Base-by-base conservation (phyloP, 176 grass and related monocot genomes). In the Paspalum notatum region DNA sequence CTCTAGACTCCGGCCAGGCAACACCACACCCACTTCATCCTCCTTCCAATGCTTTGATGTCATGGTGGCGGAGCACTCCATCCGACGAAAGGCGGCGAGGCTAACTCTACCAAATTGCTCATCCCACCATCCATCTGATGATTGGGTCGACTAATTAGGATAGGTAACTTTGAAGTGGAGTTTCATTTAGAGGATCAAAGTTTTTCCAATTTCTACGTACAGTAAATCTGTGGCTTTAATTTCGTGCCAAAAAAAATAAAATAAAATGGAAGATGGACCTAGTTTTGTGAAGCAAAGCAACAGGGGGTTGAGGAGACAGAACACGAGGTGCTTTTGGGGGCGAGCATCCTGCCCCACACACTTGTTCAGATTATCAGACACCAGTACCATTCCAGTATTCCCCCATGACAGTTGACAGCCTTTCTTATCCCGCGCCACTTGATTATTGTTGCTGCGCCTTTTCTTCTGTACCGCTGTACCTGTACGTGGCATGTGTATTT, bases 341-440 rank as follows among this genome's bases (percentile, higher is more conserved):
- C 12, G 54, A 52, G 62, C 62, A 41, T 54, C 47, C 20, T 16
- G 4, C 62, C 41, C 17, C 1, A 22, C 15, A 37, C 26, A 49
- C 12, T 48, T 70, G 66, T 48, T 47, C 14, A 64, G 68, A 74
- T 18, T 32, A 32, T 32, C 32, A 32, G 32, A 32, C 32, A 32
- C 32, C 32, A 16, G 60, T 79, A 51, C 60, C 21, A 42, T 79
- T 67, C 76, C 49, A 12, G 76, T 79, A 53, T 74, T 20, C 68
- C 48, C 25, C 59, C 26, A 62, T 16, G 43, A 45, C 42, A 69
- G 42, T 5, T 62, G 57, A 62, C 42, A 77, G 57, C 69, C 37
- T 82, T 74, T 53, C 67, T 13, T 63, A 46, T 64, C 58, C 46
- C 42, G 2, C 6, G 6, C 70, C 57, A 63, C 70, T 74, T 83